Conservation (phyloP, 2,329 filamentous ascomycete genomes). For the Pseudogymnoascus sp. region DNA sequence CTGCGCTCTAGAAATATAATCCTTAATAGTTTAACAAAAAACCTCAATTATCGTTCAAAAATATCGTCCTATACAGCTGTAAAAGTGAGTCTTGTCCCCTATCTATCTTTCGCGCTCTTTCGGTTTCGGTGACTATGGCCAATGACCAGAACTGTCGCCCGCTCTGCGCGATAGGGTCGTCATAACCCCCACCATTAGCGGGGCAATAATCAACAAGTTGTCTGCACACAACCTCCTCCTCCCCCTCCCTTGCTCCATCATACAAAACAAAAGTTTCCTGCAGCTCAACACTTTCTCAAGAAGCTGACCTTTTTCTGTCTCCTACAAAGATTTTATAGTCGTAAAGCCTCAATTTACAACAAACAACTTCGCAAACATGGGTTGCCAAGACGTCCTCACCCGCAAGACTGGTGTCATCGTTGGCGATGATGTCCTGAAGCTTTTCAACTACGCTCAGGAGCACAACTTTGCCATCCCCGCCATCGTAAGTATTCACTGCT, state of each 20-base stretch:
- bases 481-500: slow-evolving; percentile 45
- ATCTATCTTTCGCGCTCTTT: slow-evolving; percentile 3
- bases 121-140: neutral
- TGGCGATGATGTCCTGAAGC: slow-evolving; percentile 59
- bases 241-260: neutral
- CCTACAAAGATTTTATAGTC: neutral
- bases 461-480: slow-evolving; percentile 84
- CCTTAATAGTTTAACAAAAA: neutral
- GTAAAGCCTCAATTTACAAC: slow-evolving; percentile 14
- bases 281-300: neutral
- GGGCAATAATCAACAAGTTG: slow-evolving; percentile 8
- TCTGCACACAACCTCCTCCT: slow-evolving; percentile 2
- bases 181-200: slow-evolving; percentile 12
- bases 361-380: slow-evolving; percentile 33
- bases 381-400: slow-evolving; percentile 48
- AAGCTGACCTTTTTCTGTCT: neutral
- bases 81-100: neutral
- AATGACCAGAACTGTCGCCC: neutral
- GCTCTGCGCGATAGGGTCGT: neutral
- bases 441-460: slow-evolving; percentile 87
- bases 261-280: slow-evolving; percentile 2
- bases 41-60: neutral
- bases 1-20: neutral
- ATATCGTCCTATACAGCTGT: neutral
- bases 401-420: slow-evolving; percentile 62